Conservation (phyloP, 352 stramenopile species). For the Globisporangium echinulatum region DNA sequence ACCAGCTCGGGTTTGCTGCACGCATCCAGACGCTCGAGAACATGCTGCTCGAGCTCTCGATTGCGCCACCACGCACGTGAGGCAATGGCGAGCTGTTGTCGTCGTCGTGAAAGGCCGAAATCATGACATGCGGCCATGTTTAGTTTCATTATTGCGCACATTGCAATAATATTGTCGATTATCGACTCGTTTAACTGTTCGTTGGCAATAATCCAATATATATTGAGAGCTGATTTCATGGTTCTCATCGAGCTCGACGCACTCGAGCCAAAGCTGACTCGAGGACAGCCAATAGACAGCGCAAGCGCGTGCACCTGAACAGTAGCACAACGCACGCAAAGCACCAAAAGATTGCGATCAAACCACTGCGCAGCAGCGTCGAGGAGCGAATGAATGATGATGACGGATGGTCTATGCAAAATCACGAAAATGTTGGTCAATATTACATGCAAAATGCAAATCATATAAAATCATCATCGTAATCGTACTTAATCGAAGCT, state of each 20-base stretch:
- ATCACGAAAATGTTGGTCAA: not conserved
- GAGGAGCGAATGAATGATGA: not conserved
- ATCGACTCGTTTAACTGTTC: too few relatives aligned
- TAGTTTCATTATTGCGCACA: too few relatives aligned
- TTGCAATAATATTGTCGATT: too few relatives aligned
- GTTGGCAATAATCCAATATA: too few relatives aligned
- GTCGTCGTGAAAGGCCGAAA: not conserved
- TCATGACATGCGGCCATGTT: not conserved
- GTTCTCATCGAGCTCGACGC: too few relatives aligned
- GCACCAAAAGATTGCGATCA: not conserved
- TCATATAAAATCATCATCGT: not conserved
- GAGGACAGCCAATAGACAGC: too few relatives aligned
- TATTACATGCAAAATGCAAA: not conserved
- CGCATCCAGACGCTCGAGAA: slow-evolving; percentile 14
- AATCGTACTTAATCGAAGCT: not conserved
- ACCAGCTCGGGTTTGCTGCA: not conserved
- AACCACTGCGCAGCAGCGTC: slow-evolving; percentile 14
- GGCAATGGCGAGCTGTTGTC: not conserved
- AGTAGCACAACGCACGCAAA: not conserved
- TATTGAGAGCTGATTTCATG: too few relatives aligned
- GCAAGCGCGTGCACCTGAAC: too few relatives aligned
- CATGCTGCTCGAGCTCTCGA: slow-evolving; percentile 7
- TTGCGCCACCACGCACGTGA: not conserved
- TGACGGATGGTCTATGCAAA: not conserved
- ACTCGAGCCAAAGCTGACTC: too few relatives aligned